Conservation (phyloP, 768 basidiomycete genomes). For the Psilocybe cubensis region DNA sequence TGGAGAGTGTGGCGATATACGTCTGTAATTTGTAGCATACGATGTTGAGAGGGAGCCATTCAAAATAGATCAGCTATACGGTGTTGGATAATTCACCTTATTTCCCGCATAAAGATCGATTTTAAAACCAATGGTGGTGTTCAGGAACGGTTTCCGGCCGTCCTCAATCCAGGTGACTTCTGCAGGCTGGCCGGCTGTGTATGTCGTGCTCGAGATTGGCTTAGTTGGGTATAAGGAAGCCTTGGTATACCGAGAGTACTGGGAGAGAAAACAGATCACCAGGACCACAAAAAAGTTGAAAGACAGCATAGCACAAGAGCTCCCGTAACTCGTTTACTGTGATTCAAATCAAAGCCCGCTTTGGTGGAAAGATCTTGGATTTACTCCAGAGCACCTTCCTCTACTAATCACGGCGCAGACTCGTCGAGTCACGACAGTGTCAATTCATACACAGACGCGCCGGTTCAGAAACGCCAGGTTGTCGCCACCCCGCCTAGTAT, state of each 20-base stretch:
- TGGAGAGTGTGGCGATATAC: constrained; percentile 46
- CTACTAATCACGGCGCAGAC: too few relatives aligned
- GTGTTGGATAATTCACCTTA: constrained; percentile 36
- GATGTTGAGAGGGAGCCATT: neutral
- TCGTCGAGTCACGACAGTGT: too few relatives aligned
- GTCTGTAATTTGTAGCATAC: constrained; percentile 22
- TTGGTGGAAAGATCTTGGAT: neutral
- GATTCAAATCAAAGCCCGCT: neutral
- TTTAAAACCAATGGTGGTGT: constrained; percentile 42
- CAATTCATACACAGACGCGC: too few relatives aligned
- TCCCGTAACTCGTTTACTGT: neutral
- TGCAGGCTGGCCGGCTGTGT: constrained; percentile 44
- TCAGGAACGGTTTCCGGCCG: constrained; percentile 39
- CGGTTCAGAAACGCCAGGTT: too few relatives aligned
- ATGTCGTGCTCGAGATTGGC: constrained; percentile 49
- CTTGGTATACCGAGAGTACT: neutral
- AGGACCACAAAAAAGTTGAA: neutral
- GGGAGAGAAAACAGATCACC: neutral
- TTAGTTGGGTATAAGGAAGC: constrained; percentile 54
- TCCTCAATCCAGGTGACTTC: constrained; percentile 57
- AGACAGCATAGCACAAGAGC: neutral
- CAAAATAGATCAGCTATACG: neutral
- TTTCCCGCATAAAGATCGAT: constrained; percentile 51
- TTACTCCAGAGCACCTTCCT: neutral
- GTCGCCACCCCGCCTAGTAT: too few relatives aligned